Evolutionary conservation across 345 rosid species (phyloP), one percentile per base, ranked within the genome.

Genomic region (Abelmoschus esculentus): DNA sequence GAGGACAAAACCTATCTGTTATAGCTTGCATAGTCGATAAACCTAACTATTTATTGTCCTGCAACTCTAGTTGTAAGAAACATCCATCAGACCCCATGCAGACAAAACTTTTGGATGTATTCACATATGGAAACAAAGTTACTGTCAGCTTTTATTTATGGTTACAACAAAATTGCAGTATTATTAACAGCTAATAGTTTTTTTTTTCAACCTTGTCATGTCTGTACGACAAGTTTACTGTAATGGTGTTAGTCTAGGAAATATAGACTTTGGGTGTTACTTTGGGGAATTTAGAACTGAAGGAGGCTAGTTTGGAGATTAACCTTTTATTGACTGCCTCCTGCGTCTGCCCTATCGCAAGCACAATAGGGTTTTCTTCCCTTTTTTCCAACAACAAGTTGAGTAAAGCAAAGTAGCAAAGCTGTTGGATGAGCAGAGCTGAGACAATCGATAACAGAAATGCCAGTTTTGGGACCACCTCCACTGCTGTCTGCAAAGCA

Each of bases 391-490:
- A 26, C 7, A 13, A 36, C 55, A 26, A 46, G 38, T 26, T 13
- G 32, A 65, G 69, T 4, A 55, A 55, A 65, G 55, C 19, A 46
- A 46, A 65, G 55, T 6, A 64, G 34, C 5, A 22, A 49, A 19
- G 67, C 17, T 62, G 38, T 5, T 34, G 38, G 38, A 34, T 22
- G 26, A 22, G 26, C 26, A 22, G 26, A 22, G 26, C 26, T 34
- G 66, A 63, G 32, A 63, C 32, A 4, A 8, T 40, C 29, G 10
- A 14, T 19, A 63, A 12, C 32, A 40, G 52, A 63, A 63, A 63
- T 5, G 52, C 52, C 17, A 42, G 17, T 42, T 7, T n/a, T 38
- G 75, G 78, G 76, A 74, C 76, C 79, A 72, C 74, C 1, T 5
- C 38, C 7, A 66, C 66, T 61, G 71, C 64, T 59, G 61, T 22